A percentile compares a stretch with the other conserved stretches of the same genome.
phyloP scores from a whole-genome alignment of 768 basidiomycete genomes.

The Porpolomopsis calyptriformis region DNA sequence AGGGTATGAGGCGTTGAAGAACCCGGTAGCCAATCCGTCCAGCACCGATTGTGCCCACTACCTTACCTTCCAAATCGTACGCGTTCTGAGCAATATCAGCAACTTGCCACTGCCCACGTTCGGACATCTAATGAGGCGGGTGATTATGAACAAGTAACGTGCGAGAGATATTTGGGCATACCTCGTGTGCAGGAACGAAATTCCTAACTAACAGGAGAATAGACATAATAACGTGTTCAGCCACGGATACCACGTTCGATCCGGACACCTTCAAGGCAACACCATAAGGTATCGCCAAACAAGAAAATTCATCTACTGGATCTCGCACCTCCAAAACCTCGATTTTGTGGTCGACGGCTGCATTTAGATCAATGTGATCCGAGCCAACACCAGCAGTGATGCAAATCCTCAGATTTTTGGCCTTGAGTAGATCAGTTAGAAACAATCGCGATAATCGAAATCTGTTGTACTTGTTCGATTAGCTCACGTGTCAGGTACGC shows the following conservation, averaged over 20 bases:
- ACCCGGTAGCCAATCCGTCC: conserved; percentile 80
- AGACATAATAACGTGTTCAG: conserved; percentile 85
- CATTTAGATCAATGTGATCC: conserved; percentile 85
- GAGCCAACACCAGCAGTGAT: conserved; percentile 88
- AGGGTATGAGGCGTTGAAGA: conserved; percentile 66
- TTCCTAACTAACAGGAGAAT: conserved; percentile 87
- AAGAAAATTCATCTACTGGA: neutral
- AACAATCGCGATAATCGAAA: neutral
- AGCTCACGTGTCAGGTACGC: conserved; percentile 72
- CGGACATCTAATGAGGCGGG: conserved; percentile 48
- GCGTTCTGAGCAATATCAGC: conserved; percentile 74
- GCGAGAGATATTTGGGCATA: conserved; percentile 17
- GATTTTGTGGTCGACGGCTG: conserved; percentile 68
- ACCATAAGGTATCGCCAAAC: conserved; percentile 4
- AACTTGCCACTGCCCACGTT: conserved; percentile 80
- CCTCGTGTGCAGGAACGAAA: conserved; percentile 80
- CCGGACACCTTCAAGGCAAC: conserved; percentile 52
- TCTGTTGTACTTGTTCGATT: conserved; percentile 44
- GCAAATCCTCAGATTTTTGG: conserved; percentile 82
- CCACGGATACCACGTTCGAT: conserved; percentile 84
- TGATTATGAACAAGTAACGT: neutral
- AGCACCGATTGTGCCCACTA: conserved; percentile 83
- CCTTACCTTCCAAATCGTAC: conserved; percentile 84
- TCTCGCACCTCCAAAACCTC: conserved; percentile 58
- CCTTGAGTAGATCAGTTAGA: conserved; percentile 28